Evolutionary conservation across 2,329 filamentous ascomycete genomes (phyloP).

Genomic region (Diplodia seriata): DNA sequence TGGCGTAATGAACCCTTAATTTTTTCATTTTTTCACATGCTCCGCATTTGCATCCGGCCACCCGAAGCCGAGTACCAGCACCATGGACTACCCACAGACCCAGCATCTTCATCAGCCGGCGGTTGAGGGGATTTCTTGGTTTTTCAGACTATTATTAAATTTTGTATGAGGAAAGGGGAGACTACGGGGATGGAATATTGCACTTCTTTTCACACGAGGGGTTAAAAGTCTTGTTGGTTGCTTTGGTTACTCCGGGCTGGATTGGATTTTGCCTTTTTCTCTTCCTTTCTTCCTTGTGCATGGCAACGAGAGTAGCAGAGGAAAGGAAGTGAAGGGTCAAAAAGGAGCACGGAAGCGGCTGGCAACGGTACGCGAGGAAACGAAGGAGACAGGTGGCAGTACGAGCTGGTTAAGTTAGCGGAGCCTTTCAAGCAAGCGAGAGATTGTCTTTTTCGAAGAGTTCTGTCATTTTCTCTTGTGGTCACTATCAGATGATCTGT

Average conservation of each 20-base stretch:
- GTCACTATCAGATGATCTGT: neutral
- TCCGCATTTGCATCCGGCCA: neutral
- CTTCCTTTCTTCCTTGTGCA: slow-evolving; percentile 7
- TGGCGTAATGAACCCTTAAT: slow-evolving; percentile 12
- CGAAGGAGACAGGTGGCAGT: neutral
- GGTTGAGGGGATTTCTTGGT: neutral
- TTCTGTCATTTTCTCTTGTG: neutral
- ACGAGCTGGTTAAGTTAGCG: neutral
- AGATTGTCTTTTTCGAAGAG: neutral
- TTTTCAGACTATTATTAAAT: neutral
- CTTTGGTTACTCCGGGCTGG: neutral
- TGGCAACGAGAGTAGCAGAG: neutral
- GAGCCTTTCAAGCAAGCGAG: neutral
- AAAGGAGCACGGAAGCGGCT: neutral
- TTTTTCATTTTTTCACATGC: neutral
- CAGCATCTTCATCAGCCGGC: neutral
- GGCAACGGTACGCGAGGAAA: neutral
- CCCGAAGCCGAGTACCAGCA: neutral
- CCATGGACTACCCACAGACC: neutral
- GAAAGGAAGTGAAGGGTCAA: neutral
- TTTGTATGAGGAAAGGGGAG: neutral
- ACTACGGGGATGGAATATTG: neutral
- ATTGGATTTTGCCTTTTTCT: neutral
- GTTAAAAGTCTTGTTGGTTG: neutral
- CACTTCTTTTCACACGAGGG: slow-evolving; percentile 6